phyloP scores from a whole-genome alignment of 305 asterid genomes.

The Fraxinus angustifolia region DNA sequence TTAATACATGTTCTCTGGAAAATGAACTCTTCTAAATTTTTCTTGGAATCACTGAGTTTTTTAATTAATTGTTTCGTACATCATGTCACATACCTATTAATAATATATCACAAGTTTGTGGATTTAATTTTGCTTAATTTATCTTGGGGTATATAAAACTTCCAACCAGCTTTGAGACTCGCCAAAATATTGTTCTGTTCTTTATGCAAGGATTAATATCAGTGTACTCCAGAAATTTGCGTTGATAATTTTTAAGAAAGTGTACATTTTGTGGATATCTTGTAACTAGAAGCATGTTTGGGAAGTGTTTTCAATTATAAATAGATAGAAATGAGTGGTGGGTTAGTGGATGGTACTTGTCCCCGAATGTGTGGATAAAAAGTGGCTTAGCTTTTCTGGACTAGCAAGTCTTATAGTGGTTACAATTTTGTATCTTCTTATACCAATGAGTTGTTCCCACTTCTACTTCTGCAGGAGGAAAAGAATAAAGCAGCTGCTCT shows the following conservation, averaged over 20 bases:
- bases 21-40: conserved; percentile 8
- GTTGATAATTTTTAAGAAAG: neutral
- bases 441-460: conserved; percentile 15
- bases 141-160: conserved; percentile 2
- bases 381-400: neutral
- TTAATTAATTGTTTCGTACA: neutral
- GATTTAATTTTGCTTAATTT: conserved; percentile 7
- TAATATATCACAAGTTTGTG: conserved; percentile 4
- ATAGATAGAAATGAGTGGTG: neutral
- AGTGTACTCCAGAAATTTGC: neutral
- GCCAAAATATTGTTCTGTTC: neutral
- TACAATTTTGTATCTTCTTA: conserved; percentile 14
- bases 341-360: neutral
- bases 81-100: conserved; percentile 11
- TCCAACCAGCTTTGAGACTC: neutral
- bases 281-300: neutral
- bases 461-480: conserved; percentile 61
- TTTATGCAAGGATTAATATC: neutral
- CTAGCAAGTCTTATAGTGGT: conserved; percentile 22
- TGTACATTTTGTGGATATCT: conserved; percentile 4
- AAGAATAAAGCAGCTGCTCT: conserved; percentile 93
- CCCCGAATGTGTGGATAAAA: neutral
- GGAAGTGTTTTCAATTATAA: neutral
- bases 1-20: neutral
- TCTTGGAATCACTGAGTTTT: neutral